A percentile compares a stretch with the other conserved stretches of the same genome.
phyloP scores from a whole-genome alignment of 2,329 filamentous ascomycete species.

The Fusarium sp. region DNA sequence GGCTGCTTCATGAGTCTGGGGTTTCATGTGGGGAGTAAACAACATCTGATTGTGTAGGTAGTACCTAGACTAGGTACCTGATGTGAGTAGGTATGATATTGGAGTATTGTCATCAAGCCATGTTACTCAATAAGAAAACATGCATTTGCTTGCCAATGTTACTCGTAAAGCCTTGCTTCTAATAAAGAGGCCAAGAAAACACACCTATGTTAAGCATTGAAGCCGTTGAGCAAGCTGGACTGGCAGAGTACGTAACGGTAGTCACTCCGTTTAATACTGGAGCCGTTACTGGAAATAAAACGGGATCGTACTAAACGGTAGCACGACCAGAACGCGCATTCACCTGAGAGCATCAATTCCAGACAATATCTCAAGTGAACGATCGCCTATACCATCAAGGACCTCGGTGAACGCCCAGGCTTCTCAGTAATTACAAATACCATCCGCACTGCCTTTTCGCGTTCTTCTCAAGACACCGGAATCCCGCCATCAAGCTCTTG shows the following conservation, averaged over 20 bases:
- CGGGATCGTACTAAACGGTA: constrained; percentile 19
- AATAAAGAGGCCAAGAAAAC: background rate
- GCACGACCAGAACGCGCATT: constrained; percentile 28
- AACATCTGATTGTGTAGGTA: background rate
- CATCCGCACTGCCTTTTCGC: background rate
- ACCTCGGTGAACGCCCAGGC: background rate
- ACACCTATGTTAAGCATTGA: background rate
- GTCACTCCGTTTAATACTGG: constrained; percentile 20
- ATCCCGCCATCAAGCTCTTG: constrained; percentile 10
- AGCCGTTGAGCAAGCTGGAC: background rate
- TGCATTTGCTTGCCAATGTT: background rate
- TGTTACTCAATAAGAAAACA: background rate
- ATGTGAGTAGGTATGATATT: background rate
- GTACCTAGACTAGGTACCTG: background rate
- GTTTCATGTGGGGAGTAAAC: constrained; percentile 12
- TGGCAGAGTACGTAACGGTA: background rate
- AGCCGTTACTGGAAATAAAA: background rate
- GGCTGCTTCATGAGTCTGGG: constrained; percentile 4
- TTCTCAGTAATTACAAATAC: background rate
- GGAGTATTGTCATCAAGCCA: background rate
- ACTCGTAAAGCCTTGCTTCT: background rate
- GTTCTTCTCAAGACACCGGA: background rate
- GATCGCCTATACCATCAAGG: background rate
- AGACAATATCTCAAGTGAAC: constrained; percentile 25
- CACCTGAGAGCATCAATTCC: constrained; percentile 26